Conservation (phyloP, 2,329 filamentous ascomycete species). For the Pseudocercospora fijiensis region DNA sequence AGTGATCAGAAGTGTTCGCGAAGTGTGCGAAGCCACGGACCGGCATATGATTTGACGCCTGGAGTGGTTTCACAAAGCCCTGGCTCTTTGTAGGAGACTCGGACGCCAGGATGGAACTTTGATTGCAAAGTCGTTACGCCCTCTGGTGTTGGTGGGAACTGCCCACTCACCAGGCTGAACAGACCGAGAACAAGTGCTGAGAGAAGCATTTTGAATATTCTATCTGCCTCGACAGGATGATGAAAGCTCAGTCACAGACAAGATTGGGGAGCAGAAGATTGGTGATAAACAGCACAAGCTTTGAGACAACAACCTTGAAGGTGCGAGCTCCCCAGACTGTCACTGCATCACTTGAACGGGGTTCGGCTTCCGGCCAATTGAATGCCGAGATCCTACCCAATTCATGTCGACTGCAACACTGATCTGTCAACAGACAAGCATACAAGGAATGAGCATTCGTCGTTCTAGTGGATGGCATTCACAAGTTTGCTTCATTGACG, state of each 20-base stretch:
- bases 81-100: constrained; percentile 54
- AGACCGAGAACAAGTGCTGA: not conserved
- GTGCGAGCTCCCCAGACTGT: not conserved
- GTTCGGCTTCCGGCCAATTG: not conserved
- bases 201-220: not conserved
- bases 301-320: not conserved
- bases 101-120: constrained; percentile 44
- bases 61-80: constrained; percentile 55
- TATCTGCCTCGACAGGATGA: not conserved
- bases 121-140: constrained; percentile 45
- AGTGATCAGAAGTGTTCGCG: not conserved
- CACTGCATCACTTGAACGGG: not conserved
- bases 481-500: constrained; percentile 26
- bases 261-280: not conserved
- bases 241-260: not conserved
- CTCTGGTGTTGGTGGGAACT: constrained; percentile 27
- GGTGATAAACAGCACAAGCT: not conserved
- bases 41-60: constrained; percentile 50
- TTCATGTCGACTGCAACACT: not conserved
- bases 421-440: not conserved
- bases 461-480: constrained; percentile 17
- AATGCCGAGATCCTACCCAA: not conserved
- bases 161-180: constrained; percentile 12
- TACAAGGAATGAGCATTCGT: no score
- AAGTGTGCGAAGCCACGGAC: constrained; percentile 2